These are phyloP conservation scores for Trametes coccinea DNA, from an alignment of 768 basidiomycete species.

Conservation along the genomic window DNA sequence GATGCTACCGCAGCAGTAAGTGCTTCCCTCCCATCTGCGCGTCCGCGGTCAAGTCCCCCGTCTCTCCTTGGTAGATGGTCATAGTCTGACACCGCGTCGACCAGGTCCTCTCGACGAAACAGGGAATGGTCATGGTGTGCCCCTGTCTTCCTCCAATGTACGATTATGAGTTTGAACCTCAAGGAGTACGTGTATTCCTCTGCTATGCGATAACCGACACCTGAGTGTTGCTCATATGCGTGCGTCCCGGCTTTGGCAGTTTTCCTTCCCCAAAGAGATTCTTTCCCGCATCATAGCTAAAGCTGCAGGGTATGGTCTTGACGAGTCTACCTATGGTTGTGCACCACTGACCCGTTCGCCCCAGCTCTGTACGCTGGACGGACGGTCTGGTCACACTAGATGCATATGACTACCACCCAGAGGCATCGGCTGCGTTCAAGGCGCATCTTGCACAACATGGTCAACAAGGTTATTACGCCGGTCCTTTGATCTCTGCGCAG, in stretches of 20 bases:
- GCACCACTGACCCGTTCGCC: not conserved
- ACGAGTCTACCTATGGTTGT: too few relatives aligned
- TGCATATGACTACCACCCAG: constrained; percentile 14
- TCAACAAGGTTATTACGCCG: constrained; percentile 13
- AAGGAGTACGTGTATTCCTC: not conserved
- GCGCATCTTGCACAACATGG: constrained; percentile 5
- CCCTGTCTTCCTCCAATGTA: not conserved
- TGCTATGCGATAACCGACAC: not conserved
- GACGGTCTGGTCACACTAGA: constrained; percentile 8
- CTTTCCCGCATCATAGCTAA: too few relatives aligned
- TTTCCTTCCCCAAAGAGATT: too few relatives aligned
- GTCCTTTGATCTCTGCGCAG: constrained; percentile 11
- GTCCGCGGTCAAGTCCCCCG: too few relatives aligned
- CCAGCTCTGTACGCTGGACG: not conserved
- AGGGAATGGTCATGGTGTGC: not conserved
- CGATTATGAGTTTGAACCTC: not conserved
- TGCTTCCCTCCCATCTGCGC: not conserved
- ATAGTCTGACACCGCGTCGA: not conserved
- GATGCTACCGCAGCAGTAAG: not conserved
- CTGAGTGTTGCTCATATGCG: too few relatives aligned
- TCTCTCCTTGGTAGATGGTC: not conserved
- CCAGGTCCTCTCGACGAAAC: not conserved
- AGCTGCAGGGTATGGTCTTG: too few relatives aligned
- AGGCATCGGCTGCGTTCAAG: not conserved
- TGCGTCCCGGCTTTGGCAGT: too few relatives aligned